phyloP scores from a whole-genome alignment of 2,329 filamentous ascomycete genomes.

The Pezicula carpinea region DNA sequence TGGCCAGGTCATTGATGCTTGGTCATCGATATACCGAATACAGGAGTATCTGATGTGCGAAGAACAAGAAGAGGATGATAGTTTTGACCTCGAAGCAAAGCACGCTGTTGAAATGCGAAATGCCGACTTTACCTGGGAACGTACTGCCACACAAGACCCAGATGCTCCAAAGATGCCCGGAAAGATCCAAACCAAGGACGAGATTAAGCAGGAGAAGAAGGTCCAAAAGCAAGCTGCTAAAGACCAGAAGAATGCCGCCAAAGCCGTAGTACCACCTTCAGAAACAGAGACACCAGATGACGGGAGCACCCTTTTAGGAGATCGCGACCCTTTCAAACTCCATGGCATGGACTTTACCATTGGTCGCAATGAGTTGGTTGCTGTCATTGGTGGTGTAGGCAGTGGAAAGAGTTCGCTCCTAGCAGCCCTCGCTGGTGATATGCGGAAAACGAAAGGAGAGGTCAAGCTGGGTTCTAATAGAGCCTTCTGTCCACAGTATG shows the following conservation, averaged over 20 bases:
- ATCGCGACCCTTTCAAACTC: conserved; percentile 51
- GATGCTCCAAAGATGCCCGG: conserved; percentile 28
- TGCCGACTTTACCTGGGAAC: conserved; percentile 8
- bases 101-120: conserved; percentile 1
- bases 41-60: conserved; percentile 81
- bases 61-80: conserved; percentile 70
- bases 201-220: conserved; percentile 32
- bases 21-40: conserved; percentile 74
- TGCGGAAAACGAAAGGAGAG: conserved; percentile 51
- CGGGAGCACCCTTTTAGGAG: conserved; percentile 49
- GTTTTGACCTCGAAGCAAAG: conserved; percentile 76
- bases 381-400: conserved; percentile 51
- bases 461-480: conserved; percentile 46
- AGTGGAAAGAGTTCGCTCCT: conserved; percentile 61
- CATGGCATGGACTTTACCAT: conserved; percentile 43
- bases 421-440: conserved; percentile 60
- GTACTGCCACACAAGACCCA: conserved; percentile 41
- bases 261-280: conserved; percentile 16
- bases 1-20: conserved; percentile 80
- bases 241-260: conserved; percentile 30
- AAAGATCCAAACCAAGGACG: conserved; percentile 52
- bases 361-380: conserved; percentile 46
- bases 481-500: conserved; percentile 63
- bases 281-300: conserved; percentile 35
- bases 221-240: conserved; percentile 39